Base-by-base conservation (phyloP, 2,329 filamentous ascomycete species). In the Alternaria metachromatica region DNA sequence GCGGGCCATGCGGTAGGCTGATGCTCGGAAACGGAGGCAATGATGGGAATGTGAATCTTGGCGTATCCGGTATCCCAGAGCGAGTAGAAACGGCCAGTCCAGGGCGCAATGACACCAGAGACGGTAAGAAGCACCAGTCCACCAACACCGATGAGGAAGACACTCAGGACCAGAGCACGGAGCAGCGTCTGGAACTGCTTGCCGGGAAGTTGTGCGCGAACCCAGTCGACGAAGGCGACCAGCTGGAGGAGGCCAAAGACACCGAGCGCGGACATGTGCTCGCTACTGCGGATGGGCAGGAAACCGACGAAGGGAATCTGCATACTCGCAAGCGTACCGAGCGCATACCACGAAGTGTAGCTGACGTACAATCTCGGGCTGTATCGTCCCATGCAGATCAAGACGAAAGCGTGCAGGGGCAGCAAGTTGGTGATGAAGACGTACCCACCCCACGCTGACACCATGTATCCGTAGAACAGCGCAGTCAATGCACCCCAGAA, bases 391-490 rank as follows among this genome's bases (percentile, higher is more conserved):
- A 99, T 99, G 83, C 92, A 93, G 76, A 99, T 91, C 71, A 99
- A 87, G 50, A 97, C 93, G 74, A 99, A 94, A 8, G 93, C 90
- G 82, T 99, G 96, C 71, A 99, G 88, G 41, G 96, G 96, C 63
- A 99, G 89, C 82, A 99, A 84, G 80, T 97, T 97, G 65, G 96
- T 99, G 78, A 99, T 99, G 88, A 99, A 99, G 76, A 97, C 96
- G 81, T 99, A 99, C 78, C 96, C 96, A 87, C 96, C 96, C 96
- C 96, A 99, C 18, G 96, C 97, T 53, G 95, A 96, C 69, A 99
- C 96, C 96, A 99, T 99, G 89, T 99, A 99, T 77, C 96, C 96
- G 82, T 99, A 99, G 84, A 96, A 98, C 59, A 99, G 87, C 46
- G 96, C 96, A 73, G 94, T 96, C 67, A 97, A 86, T 41, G 93